phyloP scores from a whole-genome alignment of 164 flowering plant genomes.

The Magnolia sinica region DNA sequence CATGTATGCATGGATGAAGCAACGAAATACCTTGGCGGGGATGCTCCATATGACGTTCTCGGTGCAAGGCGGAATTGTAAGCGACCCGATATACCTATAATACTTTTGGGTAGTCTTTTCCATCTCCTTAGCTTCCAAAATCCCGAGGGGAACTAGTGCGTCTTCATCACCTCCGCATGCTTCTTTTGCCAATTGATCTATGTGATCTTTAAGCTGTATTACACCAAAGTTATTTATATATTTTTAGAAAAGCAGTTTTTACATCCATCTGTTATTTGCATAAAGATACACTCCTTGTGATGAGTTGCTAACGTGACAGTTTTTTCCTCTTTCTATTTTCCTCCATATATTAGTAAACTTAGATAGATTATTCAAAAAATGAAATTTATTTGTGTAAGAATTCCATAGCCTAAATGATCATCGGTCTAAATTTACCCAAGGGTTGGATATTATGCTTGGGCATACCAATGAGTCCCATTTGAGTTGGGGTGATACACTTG shows the following conservation, averaged over 20 bases:
- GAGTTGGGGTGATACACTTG: no score
- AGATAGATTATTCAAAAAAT: no score
- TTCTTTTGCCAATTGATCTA: conserved; percentile 30
- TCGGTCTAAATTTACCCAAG: no score
- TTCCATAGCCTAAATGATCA: no score
- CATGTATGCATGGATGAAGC: neutral
- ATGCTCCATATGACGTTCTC: conserved; percentile 8
- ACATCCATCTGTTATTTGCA: neutral
- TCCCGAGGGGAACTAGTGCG: conserved; percentile 25
- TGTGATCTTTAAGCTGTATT: conserved; percentile 22
- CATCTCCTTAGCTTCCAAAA: conserved; percentile 21
- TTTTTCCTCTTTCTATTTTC: no score
- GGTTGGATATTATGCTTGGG: no score
- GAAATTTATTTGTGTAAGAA: no score
- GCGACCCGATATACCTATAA: conserved; percentile 34
- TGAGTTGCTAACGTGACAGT: no score
- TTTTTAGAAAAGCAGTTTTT: neutral
- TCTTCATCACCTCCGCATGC: conserved; percentile 20
- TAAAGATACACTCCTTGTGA: no score
- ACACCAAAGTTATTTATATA: neutral
- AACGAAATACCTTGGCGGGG: conserved; percentile 12
- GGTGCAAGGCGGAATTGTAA: conserved; percentile 29
- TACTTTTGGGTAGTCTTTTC: conserved; percentile 24
- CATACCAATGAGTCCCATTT: no score
- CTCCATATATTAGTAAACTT: no score